Base-by-base conservation (phyloP, 2,329 filamentous ascomycete genomes). In the Hypoxylon sp. region DNA sequence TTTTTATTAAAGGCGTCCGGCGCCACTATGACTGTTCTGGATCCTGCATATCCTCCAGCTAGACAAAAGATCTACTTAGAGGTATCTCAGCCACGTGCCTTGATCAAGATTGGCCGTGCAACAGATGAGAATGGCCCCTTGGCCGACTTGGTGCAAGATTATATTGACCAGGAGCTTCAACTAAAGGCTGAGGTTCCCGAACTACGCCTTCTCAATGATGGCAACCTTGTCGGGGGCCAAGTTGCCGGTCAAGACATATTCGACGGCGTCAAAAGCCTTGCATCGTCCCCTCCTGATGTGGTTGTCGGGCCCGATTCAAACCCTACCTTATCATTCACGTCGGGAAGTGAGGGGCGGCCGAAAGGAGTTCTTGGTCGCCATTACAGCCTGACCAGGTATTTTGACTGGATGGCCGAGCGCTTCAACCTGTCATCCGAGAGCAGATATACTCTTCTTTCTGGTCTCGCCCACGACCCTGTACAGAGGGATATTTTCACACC, bases 361-460 rank as follows among this genome's bases (percentile, higher is more conserved):
- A 97, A 97, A 83, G 93, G 93, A 72, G 95, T 98, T 11, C 86
- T 90, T 61, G 94, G 95, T 0, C 87, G 95, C 13, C 95, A 98
- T 80, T 98, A 91, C 81, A 92, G 89, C 55, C 83, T 98, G 67
- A 88, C 93, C 1, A 90, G 91, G 74, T 98, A 97, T 82, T 97
- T 95, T 76, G 89, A 90, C 19, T 98, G 94, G 94, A 98, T 98
- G 95, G 89, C 93, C 0, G 82, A 96, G 80, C 89, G 84, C 1
- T 98, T 98, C 79, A 84, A 89, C 52, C 84, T 97, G 51, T 90
- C 88, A 0, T 85, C 89, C 7, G 86, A 93, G 45, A 90, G 90
- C 77, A 87, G 86, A 69, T 98, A 97, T 76, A 93, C 94, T 2
- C 90, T 94, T 83, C 85, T 98, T 6, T 91, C 88, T 52, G 94